Evolutionary conservation across 352 stramenopile species (phyloP).

Genomic region (Pythium apleroticum): DNA sequence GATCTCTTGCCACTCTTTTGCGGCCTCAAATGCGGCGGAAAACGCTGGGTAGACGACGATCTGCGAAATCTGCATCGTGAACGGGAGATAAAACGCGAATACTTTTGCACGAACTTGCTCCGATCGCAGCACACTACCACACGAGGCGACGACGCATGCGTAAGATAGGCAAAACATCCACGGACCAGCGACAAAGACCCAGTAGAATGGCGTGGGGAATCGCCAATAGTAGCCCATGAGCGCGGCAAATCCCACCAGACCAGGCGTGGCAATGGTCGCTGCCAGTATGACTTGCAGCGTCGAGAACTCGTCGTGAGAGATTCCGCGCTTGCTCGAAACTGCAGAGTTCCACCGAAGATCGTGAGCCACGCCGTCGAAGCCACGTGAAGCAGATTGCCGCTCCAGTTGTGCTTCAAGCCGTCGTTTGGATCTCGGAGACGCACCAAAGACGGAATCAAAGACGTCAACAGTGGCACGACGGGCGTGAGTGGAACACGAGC

Average conservation of each 20-base stretch:
- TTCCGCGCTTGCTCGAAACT: not conserved
- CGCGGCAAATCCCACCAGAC: not conserved
- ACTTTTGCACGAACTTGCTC: not conserved
- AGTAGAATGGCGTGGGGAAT: not conserved
- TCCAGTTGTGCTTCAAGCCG: not conserved
- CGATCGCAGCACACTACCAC: not conserved
- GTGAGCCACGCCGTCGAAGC: not conserved
- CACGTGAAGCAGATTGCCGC: not conserved
- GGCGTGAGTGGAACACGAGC: not conserved
- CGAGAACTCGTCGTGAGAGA: not conserved
- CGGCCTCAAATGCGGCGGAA: not conserved
- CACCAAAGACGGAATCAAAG: not conserved
- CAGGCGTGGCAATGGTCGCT: not conserved
- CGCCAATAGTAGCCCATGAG: not conserved
- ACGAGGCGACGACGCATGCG: not conserved
- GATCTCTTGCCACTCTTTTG: not conserved
- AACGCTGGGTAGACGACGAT: slow-evolving; percentile 19
- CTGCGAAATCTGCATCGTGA: slow-evolving; percentile 18
- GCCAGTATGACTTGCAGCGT: not conserved
- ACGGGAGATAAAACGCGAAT: not conserved
- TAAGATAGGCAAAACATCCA: not conserved
- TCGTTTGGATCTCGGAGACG: not conserved
- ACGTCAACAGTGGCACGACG: not conserved
- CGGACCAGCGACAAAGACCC: not conserved
- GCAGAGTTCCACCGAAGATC: not conserved